phyloP scores from a whole-genome alignment of 352 stramenopile species.

The Phytophthora quininea region DNA sequence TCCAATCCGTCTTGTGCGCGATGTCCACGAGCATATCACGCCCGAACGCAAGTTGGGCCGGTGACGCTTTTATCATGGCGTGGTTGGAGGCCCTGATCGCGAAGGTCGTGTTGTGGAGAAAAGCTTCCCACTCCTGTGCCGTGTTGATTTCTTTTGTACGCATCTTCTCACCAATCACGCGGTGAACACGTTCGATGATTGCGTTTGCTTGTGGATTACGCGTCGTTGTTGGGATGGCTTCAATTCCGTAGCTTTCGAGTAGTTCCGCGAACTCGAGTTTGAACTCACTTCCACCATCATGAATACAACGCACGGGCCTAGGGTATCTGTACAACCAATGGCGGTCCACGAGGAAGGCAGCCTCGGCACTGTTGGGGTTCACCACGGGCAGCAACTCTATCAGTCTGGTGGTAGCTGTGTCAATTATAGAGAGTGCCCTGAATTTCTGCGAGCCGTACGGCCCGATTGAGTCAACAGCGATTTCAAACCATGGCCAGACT shows the following conservation, averaged over 20 bases:
- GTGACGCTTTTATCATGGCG: not conserved
- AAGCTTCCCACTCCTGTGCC: not conserved
- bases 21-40: not conserved
- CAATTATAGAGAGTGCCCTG: not conserved
- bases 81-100: not conserved
- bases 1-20: not conserved
- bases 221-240: not conserved
- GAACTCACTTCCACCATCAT: constrained; percentile 2
- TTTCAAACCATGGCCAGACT: constrained; percentile 4
- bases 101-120: not conserved
- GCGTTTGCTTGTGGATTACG: constrained; percentile 5
- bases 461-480: not conserved
- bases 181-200: constrained; percentile 1
- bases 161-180: not conserved
- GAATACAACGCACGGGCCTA: not conserved
- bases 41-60: not conserved
- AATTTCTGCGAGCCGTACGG: constrained; percentile 1
- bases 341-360: constrained; percentile 1
- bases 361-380: not conserved
- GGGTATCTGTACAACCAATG: constrained; percentile 6
- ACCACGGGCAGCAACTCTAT: constrained; percentile 1
- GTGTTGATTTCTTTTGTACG: no score
- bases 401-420: constrained; percentile 9
- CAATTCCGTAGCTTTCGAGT: not conserved
- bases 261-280: not conserved